Base-by-base conservation (phyloP, 202 grass and related monocot species). In the Bolboschoenoplectus hybrid region DNA sequence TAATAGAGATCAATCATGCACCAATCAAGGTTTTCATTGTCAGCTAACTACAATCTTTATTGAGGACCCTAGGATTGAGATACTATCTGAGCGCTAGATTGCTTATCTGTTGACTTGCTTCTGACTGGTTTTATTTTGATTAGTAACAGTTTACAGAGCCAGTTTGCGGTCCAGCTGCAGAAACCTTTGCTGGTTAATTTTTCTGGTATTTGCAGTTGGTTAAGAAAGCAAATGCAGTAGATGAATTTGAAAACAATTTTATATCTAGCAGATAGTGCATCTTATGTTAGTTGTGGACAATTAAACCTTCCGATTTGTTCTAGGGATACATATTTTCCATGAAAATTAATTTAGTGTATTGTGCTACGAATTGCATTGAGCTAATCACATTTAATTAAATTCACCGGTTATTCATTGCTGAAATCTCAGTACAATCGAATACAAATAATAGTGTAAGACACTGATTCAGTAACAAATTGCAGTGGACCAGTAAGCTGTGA, bases 141-240 rank as follows among this genome's bases (percentile, higher is more conserved):
- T 36, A 34, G 72, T 52, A 13, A 51, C 9, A 14, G 47, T 26
- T 26, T 26, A 52, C 7, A 32, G 47, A 55, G 12, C 47, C 49
- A 55, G 49, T 55, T 76, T 55, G 26, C 26, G 38, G 49, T 55
- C 43, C 8, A 32, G 35, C 12, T 53, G 26, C 26, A 26, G 26
- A 26, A 14, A 53, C 20, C 20, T 53, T 36, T 43, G 0, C 0
- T 35, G 20, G 4, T 75, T 52, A 2, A 14, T 16, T 3, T 20
- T 75, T 52, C 73, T 36, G 20, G 49, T 55, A 55, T 13, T 4
- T 55, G 12, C 32, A 76, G 49, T 77, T 77, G 74, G 49, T 77
- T 77, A 38, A 43, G 12, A 77, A 39, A 10, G 17, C 12, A 17
- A 34, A 55, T 57, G 26, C 12, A 17, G 13, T 56, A 9, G 19